Percentiles rank a stretch among this genome's conserved stretches.
These are phyloP conservation scores for Kodamaea derodonti DNA, from an alignment of 1,139 yeast species.

Conservation along the genomic window DNA sequence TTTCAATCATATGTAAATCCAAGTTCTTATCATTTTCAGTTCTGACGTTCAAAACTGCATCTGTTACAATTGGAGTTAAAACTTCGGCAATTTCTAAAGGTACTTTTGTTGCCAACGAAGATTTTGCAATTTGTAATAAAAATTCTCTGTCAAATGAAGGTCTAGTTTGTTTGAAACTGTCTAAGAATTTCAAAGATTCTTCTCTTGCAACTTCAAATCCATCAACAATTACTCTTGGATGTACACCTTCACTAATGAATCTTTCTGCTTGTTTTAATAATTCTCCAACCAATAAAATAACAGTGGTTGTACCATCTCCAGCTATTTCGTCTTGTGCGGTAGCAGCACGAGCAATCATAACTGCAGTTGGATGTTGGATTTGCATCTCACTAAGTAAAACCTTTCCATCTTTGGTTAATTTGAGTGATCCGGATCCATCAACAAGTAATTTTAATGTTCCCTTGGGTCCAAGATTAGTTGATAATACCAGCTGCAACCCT, in stretches of 20 bases:
- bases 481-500: constrained; percentile 88
- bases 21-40: constrained; percentile 32
- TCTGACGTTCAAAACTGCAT: constrained; percentile 82
- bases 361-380: constrained; percentile 99
- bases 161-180: constrained; percentile 50
- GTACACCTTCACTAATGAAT: constrained; percentile 88
- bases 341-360: constrained; percentile 97
- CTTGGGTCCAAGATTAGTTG: constrained; percentile 92
- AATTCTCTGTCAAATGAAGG: constrained; percentile 73
- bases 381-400: constrained; percentile 95
- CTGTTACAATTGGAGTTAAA: constrained; percentile 91
- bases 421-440: constrained; percentile 94
- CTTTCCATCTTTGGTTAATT: constrained; percentile 95
- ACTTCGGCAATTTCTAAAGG: constrained; percentile 70
- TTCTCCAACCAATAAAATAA: constrained; percentile 91
- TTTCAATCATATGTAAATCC: constrained; percentile 96
- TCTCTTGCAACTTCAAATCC: constrained; percentile 91
- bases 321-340: constrained; percentile 98
- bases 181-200: constrained; percentile 66
- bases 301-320: constrained; percentile 99
- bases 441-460: constrained; percentile 96
- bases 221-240: constrained; percentile 90
- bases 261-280: constrained; percentile 92
- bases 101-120: constrained; percentile 86
- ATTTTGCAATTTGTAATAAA: constrained; percentile 84